Percentiles rank a stretch among this genome's conserved stretches.
phyloP scores from a whole-genome alignment of 768 basidiomycete genomes.

The Mycena leptocephala region DNA sequence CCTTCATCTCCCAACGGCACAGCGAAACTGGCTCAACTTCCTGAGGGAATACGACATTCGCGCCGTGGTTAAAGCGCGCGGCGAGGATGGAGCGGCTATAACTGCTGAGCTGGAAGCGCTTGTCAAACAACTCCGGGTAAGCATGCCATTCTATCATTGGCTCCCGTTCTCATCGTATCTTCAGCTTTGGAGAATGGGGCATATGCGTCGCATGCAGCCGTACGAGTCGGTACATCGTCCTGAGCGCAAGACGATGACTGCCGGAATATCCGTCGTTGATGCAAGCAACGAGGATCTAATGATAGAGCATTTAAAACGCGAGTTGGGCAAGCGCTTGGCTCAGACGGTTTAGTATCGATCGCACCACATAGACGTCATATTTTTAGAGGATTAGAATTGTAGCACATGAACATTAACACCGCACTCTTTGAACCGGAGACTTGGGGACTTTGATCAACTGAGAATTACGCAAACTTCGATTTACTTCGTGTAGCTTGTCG shows the following conservation, averaged over 20 bases:
- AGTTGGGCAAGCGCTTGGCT: conserved; percentile 30
- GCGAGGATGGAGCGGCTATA: conserved; percentile 10
- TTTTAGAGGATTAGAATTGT: too few species aligned
- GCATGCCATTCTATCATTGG: not conserved
- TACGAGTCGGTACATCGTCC: conserved; percentile 37
- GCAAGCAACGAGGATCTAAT: conserved; percentile 28
- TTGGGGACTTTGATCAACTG: too few species aligned
- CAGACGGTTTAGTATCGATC: conserved; percentile 29
- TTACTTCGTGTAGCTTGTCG: too few species aligned
- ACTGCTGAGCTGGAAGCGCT: conserved; percentile 33
- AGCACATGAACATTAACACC: not conserved
- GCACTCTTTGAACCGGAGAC: too few species aligned
- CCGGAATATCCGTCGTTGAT: conserved; percentile 36
- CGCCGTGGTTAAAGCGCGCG: conserved; percentile 19
- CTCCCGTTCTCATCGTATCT: not conserved
- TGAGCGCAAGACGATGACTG: conserved; percentile 37
- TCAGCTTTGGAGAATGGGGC: conserved; percentile 38
- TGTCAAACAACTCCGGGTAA: conserved; percentile 36
- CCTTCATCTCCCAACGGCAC: conserved; percentile 26
- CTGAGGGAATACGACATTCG: conserved; percentile 36
- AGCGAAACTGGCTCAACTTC: conserved; percentile 34
- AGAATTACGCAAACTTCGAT: too few species aligned
- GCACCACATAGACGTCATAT: conserved; percentile 15
- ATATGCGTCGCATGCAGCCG: conserved; percentile 37
- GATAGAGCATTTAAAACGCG: conserved; percentile 34